A percentile compares a stretch with the other conserved stretches of the same genome.
phyloP scores from a whole-genome alignment of 169 alveolate genomes.

The Amoebophrya sp. region DNA sequence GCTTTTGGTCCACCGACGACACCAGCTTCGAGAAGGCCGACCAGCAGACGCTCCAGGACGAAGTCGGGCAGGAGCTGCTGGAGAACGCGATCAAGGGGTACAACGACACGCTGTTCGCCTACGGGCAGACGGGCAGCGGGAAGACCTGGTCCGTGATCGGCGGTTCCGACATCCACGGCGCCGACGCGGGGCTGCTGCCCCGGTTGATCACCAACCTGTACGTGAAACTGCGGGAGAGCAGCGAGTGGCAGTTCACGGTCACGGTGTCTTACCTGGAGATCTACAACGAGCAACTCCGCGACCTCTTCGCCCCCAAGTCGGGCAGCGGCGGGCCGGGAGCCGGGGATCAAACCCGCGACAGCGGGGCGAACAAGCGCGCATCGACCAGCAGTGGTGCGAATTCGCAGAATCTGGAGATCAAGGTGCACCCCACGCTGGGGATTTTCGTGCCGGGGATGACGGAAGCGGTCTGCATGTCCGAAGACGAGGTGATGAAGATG shows the following conservation, averaged over 20 bases:
- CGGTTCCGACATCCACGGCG: not conserved
- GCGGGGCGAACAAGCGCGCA: not conserved
- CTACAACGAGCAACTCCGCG: slow-evolving; percentile 77
- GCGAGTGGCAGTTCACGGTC: slow-evolving; percentile 49
- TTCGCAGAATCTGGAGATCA: not conserved
- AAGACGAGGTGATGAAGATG: slow-evolving; percentile 26
- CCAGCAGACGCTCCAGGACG: not conserved
- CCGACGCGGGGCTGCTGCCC: slow-evolving; percentile 31
- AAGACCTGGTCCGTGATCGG: slow-evolving; percentile 45
- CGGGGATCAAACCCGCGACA: not conserved
- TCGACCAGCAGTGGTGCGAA: not conserved
- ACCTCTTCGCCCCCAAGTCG: slow-evolving; percentile 55
- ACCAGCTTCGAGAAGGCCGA: not conserved
- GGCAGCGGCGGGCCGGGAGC: not conserved
- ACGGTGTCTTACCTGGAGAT: slow-evolving; percentile 73
- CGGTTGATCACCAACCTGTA: not conserved
- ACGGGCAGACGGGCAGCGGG: slow-evolving; percentile 49
- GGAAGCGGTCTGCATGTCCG: not conserved
- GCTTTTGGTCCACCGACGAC: not conserved
- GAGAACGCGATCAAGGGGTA: slow-evolving; percentile 41
- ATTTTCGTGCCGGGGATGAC: slow-evolving; percentile 34
- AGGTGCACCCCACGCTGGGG: slow-evolving; percentile 39
- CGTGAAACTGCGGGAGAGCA: not conserved
- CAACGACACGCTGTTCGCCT: slow-evolving; percentile 46
- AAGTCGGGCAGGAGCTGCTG: slow-evolving; percentile 24